Evolutionary conservation across 2,329 filamentous ascomycete species (phyloP).

Genomic region (Beauveria australis): DNA sequence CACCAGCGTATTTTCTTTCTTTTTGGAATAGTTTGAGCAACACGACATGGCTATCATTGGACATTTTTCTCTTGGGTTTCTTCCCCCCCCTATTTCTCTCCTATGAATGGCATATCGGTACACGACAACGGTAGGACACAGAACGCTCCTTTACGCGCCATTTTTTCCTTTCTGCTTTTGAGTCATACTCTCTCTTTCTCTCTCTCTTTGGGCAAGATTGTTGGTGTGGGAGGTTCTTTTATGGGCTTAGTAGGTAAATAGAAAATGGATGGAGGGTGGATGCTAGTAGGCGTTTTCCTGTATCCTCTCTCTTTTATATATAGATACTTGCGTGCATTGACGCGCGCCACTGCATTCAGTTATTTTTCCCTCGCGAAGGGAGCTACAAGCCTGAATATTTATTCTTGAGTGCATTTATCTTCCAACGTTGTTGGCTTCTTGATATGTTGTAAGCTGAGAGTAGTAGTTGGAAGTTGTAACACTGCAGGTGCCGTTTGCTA

Average conservation of each 20-base stretch:
- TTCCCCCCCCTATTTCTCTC: neutral
- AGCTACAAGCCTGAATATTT: neutral
- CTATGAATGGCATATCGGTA: neutral
- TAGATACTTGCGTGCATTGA: too few relatives aligned
- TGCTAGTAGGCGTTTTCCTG: too few relatives aligned
- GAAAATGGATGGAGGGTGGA: too few relatives aligned
- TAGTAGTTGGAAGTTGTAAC: too few relatives aligned
- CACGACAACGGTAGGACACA: constrained; percentile 7
- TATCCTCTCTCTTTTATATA: too few relatives aligned
- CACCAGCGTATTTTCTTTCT: neutral
- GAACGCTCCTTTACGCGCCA: neutral
- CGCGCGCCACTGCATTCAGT: too few relatives aligned
- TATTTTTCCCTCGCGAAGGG: too few relatives aligned
- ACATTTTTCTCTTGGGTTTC: neutral
- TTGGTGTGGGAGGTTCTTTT: neutral
- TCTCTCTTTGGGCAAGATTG: neutral
- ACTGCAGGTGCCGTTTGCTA: too few relatives aligned
- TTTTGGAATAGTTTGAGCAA: neutral
- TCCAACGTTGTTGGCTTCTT: neutral
- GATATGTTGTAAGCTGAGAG: neutral
- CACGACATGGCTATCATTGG: neutral
- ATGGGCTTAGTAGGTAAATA: neutral
- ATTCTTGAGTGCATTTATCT: neutral
- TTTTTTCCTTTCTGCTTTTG: neutral
- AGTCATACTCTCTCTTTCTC: neutral